phyloP scores from a whole-genome alignment of 139 green algal species.

The Auxenochlorella protothecoides region DNA sequence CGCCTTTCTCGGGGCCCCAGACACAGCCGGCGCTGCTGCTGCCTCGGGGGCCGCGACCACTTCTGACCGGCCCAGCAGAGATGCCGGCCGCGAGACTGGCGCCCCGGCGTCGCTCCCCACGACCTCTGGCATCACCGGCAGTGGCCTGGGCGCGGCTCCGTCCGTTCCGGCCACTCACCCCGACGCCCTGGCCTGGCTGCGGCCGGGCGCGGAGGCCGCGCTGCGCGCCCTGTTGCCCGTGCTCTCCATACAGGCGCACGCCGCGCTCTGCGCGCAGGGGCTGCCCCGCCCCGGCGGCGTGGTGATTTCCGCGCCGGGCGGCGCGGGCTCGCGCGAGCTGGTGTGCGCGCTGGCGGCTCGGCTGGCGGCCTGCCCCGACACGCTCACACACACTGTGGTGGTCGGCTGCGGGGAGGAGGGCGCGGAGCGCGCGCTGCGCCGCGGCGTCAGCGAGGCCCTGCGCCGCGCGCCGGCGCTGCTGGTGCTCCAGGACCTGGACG shows the following conservation, averaged over 20 bases:
- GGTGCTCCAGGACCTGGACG: slow-evolving; percentile 74
- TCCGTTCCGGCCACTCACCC: too few relatives aligned
- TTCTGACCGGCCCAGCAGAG: too few relatives aligned
- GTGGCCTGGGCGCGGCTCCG: too few relatives aligned
- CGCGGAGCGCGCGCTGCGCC: slow-evolving; percentile 13
- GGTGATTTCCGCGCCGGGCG: slow-evolving; percentile 36
- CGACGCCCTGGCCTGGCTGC: slow-evolving; percentile 8
- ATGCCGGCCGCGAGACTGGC: too few relatives aligned
- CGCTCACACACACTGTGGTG: slow-evolving; percentile 24
- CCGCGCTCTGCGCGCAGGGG: neutral
- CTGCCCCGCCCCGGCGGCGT: slow-evolving; percentile 30
- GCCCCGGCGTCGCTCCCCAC: too few relatives aligned
- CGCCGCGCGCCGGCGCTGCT: slow-evolving; percentile 53
- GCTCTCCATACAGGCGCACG: neutral
- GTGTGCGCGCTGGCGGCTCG: slow-evolving; percentile 14
- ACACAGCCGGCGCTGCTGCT: too few relatives aligned
- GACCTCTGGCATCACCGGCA: too few relatives aligned
- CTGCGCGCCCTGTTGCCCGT: slow-evolving; percentile 16
- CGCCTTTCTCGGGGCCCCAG: too few relatives aligned
- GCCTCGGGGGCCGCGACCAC: too few relatives aligned
- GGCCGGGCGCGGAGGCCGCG: neutral
- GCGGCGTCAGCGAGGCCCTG: slow-evolving; percentile 32
- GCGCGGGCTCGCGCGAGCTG: slow-evolving; percentile 47
- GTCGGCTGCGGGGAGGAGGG: slow-evolving; percentile 40
- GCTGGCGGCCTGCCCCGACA: slow-evolving; percentile 16